Conservation (phyloP, 2,329 filamentous ascomycete species). For the Colletotrichum gigasporum region DNA sequence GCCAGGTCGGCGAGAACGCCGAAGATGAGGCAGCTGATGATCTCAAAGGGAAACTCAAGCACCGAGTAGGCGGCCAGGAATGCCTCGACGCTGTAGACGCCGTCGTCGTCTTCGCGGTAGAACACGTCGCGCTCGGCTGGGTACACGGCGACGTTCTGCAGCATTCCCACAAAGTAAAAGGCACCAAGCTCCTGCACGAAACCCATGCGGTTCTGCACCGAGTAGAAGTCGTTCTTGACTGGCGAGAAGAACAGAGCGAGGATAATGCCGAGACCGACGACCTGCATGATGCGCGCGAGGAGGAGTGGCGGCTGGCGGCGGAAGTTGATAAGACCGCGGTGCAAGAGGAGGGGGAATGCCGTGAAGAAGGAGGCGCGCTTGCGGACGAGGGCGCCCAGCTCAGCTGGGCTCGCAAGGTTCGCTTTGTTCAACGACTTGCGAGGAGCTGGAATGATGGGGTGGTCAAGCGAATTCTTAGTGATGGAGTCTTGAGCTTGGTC, state of each 20-base stretch:
- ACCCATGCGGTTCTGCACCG: slow-evolving; percentile 77
- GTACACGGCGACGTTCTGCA: slow-evolving; percentile 81
- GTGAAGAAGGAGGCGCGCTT: slow-evolving; percentile 68
- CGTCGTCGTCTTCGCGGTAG: slow-evolving; percentile 79
- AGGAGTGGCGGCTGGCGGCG: slow-evolving; percentile 72
- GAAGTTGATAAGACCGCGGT: slow-evolving; percentile 75
- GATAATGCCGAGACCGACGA: slow-evolving; percentile 70
- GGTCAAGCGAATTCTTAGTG: not conserved
- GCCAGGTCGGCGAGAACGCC: slow-evolving; percentile 71
- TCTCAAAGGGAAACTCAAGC: slow-evolving; percentile 77
- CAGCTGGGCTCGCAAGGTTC: slow-evolving; percentile 71
- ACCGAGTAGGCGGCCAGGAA: slow-evolving; percentile 77
- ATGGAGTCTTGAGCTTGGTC: not conserved
- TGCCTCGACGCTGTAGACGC: slow-evolving; percentile 75
- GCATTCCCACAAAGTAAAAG: slow-evolving; percentile 80
- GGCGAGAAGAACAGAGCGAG: slow-evolving; percentile 78
- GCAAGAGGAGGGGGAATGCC: slow-evolving; percentile 74
- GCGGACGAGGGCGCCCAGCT: slow-evolving; percentile 74
- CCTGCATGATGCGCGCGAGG: slow-evolving; percentile 73
- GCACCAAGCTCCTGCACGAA: slow-evolving; percentile 78
- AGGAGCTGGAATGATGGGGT: slow-evolving; percentile 37
- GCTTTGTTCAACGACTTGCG: slow-evolving; percentile 54
- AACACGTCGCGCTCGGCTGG: slow-evolving; percentile 79
- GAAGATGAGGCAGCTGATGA: slow-evolving; percentile 72
- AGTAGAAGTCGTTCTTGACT: slow-evolving; percentile 72